Base-by-base conservation (phyloP, 2,329 filamentous ascomycete species). In the Myriosclerotinia scirpicola region DNA sequence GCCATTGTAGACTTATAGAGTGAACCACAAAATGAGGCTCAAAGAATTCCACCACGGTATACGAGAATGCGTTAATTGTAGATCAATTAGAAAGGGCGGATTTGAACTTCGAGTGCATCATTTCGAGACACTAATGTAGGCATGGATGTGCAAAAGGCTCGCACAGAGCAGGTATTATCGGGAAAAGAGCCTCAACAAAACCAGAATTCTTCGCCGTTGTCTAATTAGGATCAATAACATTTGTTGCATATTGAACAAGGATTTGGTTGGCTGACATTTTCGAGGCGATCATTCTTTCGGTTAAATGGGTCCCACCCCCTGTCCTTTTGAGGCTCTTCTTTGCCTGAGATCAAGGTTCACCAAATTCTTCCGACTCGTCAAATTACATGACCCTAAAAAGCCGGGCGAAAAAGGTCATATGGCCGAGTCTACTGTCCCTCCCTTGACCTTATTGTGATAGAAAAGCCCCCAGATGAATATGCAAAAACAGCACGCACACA, bases 241-340 rank as follows among this genome's bases (percentile, higher is more conserved):
- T 44, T n/a, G n/a, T 26, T 60, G 34, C 44, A 60, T n/a, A 36
- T 60, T 22, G 11, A 50, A 38, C 58, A 60, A 50, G 42, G 56
- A 50, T 50, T 17, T 22, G 17, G 48, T 36, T 48, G 17, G 42
- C 26, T 34, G 6, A 7, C n/a, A 9, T 22, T 38, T 5, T 36
- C 6, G 20, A 60, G 44, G 5, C 20, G 20, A 50, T 38, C 44
- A 40, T 48, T 8, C 12, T 8, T 36, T 50, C 44, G 58, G 44
- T 7, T 20, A 61, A 38, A 22, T 46, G 42, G n/a, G 14, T 26
- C 9, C n/a, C 6, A 44, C 42, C 20, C 30, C 42, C 15, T 22
- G 7, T 46, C 22, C 12, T 26, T 38, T n/a, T 50, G 58, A 60
- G 44, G 30, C 44, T 61, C 44, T 60, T 12, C 7, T 22, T 30